Evolutionary conservation across 2,329 filamentous ascomycete genomes (phyloP), one percentile per base, ranked within the genome.

Genomic region (Pyricularia pennisetigena): DNA sequence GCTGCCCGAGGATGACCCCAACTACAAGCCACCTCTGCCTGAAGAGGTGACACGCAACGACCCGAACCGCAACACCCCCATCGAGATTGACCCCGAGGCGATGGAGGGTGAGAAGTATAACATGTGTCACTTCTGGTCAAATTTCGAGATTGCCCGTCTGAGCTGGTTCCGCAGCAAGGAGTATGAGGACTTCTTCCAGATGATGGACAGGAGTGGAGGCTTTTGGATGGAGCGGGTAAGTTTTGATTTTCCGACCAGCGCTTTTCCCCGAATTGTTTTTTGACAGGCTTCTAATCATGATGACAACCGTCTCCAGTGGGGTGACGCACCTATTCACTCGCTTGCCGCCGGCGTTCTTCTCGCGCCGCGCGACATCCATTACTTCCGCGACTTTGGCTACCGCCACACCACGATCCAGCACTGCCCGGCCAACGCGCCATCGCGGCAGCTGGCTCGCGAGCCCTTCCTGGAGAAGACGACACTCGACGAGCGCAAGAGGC

Each of bases 41-140:
- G 90, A 97, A 73, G 92, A 97, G 75, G 90, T 96, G 62, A 80
- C 95, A 26, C 88, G 89, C 73, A 88, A 87, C 66, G 91, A 97
- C 70, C 88, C 92, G 28, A 88, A 87, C 54, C 85, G 85, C 68
- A 88, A 89, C 71, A 85, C 85, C 41, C 80, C 93, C n/a, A 88
- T 90, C 32, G 88, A 95, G 61, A 91, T 97, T 68, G 93, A 98
- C 75, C 89, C 90, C 0, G 94, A 98, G 75, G 87, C 89, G 61
- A 99, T 99, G 95, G 94, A 98, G 77, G 93, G 93, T 71, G 95
- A 99, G 78, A 92, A 89, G 74, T 99, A 99, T 84, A 99, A 99
- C 82, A 99, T 99, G 95, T 99, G 95, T 78, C 95, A 99, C 82
- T 99, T 97, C 83, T 99, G 95, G 95, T 97, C 93, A 78, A 99